Conservation (phyloP, 768 basidiomycete species). For the Harrya chromipes region DNA sequence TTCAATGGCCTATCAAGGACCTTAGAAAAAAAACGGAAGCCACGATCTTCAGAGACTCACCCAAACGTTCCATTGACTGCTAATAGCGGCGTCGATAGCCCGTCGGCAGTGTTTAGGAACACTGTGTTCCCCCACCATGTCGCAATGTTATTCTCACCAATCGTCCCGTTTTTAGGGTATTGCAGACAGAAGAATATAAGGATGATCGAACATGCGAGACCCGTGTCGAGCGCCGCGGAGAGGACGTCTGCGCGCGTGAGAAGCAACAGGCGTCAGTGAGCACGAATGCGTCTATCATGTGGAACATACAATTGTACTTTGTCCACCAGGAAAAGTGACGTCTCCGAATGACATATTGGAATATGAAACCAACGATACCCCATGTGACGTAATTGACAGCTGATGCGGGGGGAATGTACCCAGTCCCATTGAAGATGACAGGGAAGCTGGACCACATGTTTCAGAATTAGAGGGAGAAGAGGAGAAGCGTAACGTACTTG, state of each 20-base stretch:
- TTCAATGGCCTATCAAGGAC: conserved; percentile 9
- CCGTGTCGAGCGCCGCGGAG: conserved; percentile 69
- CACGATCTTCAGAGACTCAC: conserved; percentile 12
- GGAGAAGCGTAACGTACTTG: conserved; percentile 44
- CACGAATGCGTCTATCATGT: not conserved
- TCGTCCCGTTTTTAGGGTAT: conserved; percentile 57
- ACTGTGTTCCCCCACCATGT: conserved; percentile 71
- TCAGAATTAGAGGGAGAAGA: not conserved
- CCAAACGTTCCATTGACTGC: conserved; percentile 25
- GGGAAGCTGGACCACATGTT: conserved; percentile 35
- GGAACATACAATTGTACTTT: conserved; percentile 42
- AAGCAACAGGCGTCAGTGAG: not conserved
- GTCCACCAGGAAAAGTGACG: conserved; percentile 70
- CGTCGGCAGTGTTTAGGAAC: conserved; percentile 24
- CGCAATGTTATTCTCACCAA: conserved; percentile 53
- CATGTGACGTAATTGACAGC: conserved; percentile 66
- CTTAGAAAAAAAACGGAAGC: not conserved
- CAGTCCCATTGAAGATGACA: conserved; percentile 56
- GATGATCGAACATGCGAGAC: conserved; percentile 57
- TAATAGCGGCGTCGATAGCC: conserved; percentile 7
- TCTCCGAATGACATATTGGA: conserved; percentile 60
- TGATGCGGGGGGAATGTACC: conserved; percentile 61
- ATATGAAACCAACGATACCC: conserved; percentile 63
- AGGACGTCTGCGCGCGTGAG: conserved; percentile 45
- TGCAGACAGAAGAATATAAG: conserved; percentile 61